A percentile compares a stretch with the other conserved stretches of the same genome.
Evolutionary conservation across 108 stramenopile genomes (phyloP).

Genomic region (Aurantiochytrium sp.): DNA sequence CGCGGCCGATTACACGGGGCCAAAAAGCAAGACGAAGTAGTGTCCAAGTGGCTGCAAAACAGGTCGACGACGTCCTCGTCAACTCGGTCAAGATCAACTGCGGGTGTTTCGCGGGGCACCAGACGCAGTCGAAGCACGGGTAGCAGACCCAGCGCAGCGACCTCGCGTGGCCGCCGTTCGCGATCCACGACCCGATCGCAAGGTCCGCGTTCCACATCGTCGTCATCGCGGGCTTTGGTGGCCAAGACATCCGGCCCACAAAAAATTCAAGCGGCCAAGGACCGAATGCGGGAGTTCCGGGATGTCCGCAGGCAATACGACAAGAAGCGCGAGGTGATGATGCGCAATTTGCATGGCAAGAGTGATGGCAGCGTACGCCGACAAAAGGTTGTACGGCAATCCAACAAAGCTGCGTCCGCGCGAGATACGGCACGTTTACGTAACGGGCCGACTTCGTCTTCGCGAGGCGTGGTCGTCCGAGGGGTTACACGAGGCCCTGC

Average conservation of each 20-base stretch:
- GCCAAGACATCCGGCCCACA: not conserved
- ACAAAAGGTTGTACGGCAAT: not conserved
- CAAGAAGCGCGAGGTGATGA: constrained; percentile 24
- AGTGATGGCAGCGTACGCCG: not conserved
- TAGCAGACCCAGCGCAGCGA: too few species aligned
- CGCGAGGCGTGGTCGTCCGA: not conserved
- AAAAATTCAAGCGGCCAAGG: not conserved
- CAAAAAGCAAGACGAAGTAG: not conserved
- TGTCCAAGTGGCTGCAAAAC: not conserved
- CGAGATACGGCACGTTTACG: too few species aligned
- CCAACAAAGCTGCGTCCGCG: not conserved
- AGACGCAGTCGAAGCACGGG: not conserved
- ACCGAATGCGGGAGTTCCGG: constrained; percentile 32
- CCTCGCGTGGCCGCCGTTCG: not conserved
- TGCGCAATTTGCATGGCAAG: not conserved
- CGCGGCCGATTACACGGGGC: not conserved
- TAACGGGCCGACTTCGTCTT: not conserved
- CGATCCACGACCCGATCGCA: not conserved
- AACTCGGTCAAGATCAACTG: not conserved
- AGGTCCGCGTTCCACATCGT: not conserved
- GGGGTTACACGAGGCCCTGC: not conserved
- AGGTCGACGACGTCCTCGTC: not conserved
- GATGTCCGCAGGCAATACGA: constrained; percentile 30
- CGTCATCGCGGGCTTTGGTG: not conserved
- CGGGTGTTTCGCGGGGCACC: not conserved